phyloP scores from a whole-genome alignment of 1,139 yeast genomes.

The Blastobotrys capitulatus region DNA sequence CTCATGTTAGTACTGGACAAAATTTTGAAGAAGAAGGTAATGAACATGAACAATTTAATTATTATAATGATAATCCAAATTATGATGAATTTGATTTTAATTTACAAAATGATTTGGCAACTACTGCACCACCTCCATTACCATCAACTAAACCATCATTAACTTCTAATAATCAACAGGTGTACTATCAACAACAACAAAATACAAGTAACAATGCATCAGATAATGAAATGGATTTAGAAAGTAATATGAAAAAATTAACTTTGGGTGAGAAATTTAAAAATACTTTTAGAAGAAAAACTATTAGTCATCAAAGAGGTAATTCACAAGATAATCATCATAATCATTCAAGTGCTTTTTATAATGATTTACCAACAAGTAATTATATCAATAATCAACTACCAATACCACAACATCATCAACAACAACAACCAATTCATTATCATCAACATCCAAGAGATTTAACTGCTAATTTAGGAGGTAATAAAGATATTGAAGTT shows the following conservation, averaged over 20 bases:
- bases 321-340: not conserved
- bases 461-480: not conserved
- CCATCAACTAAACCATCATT: not conserved
- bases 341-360: not conserved
- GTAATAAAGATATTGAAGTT: not conserved
- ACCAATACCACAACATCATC: not conserved
- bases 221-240: not conserved
- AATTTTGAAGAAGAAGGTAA: not conserved
- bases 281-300: conserved; percentile 3
- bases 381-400: too few relatives aligned
- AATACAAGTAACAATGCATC: not conserved
- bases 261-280: conserved; percentile 3
- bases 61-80: not conserved
- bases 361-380: not conserved
- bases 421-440: not conserved
- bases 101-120: not conserved
- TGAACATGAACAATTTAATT: not conserved
- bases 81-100: not conserved
- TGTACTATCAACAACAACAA: not conserved
- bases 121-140: not conserved
- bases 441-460: not conserved
- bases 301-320: not conserved
- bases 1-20: conserved; percentile 1
- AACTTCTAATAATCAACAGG: not conserved
- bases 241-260: not conserved